These are phyloP conservation scores for Phytophthora quininea DNA, from an alignment of 352 stramenopile species.

Conservation along the genomic window DNA sequence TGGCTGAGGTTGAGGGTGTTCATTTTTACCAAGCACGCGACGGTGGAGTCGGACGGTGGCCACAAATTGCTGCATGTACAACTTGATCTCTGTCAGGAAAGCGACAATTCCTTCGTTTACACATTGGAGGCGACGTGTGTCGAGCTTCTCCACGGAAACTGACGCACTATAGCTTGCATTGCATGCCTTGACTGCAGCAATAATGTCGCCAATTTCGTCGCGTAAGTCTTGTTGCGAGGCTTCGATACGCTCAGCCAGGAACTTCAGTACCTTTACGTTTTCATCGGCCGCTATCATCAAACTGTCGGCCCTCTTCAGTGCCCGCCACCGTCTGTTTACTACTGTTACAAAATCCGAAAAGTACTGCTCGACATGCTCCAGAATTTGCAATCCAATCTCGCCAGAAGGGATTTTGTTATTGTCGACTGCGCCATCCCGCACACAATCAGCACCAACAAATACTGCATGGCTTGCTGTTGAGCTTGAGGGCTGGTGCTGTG, in stretches of 20 bases:
- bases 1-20: not conserved
- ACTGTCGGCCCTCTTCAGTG: not conserved
- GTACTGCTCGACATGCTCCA: not conserved
- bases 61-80: not conserved
- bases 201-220: not conserved
- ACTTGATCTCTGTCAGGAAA: not conserved
- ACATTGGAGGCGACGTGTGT: not conserved
- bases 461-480: not conserved
- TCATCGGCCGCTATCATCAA: not conserved
- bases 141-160: not conserved
- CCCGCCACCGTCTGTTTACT: not conserved
- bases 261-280: not conserved
- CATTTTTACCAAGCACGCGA: not conserved
- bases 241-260: not conserved
- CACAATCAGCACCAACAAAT: too few species aligned
- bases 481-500: not conserved
- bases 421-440: too few species aligned
- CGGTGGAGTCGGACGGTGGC: not conserved
- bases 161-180: not conserved
- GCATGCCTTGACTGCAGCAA: not conserved
- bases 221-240: not conserved
- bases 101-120: not conserved
- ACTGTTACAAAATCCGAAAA: not conserved
- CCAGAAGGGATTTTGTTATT: too few species aligned
- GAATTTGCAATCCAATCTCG: not conserved